Conservation (phyloP, 768 basidiomycete species). For the Naganishia vishniacii region DNA sequence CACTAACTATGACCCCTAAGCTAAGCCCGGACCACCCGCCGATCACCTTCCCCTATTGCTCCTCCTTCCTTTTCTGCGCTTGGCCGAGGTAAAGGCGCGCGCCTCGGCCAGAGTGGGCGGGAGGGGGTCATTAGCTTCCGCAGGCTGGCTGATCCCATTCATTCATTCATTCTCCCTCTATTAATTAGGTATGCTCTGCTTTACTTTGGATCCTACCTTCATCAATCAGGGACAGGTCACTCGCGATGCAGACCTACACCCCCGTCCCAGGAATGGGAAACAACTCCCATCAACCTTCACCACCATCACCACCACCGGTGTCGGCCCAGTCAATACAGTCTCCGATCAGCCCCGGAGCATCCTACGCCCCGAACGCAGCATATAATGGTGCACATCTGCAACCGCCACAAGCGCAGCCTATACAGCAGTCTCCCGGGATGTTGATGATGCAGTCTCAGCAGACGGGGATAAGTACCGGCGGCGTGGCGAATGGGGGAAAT, state of each 20-base stretch:
- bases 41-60: neutral
- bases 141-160: neutral
- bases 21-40: neutral
- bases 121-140: too few species aligned
- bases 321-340: neutral
- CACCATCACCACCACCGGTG: neutral
- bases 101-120: neutral
- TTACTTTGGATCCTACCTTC: neutral
- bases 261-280: conserved; percentile 12
- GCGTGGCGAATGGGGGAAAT: neutral
- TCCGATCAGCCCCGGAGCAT: neutral
- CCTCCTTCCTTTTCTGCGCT: conserved; percentile 8
- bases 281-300: neutral
- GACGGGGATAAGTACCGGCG: neutral
- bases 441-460: conserved; percentile 1
- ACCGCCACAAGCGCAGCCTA: conserved; percentile 15
- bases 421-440: too few species aligned
- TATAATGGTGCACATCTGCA: neutral
- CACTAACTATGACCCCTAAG: too few species aligned
- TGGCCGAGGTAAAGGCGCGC: neutral
- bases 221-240: neutral
- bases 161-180: neutral
- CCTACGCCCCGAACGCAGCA: neutral
- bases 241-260: conserved; percentile 16
- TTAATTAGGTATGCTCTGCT: neutral